Evolutionary conservation across 2,329 filamentous ascomycete genomes (phyloP).

Genomic region (Dothistroma septosporum): DNA sequence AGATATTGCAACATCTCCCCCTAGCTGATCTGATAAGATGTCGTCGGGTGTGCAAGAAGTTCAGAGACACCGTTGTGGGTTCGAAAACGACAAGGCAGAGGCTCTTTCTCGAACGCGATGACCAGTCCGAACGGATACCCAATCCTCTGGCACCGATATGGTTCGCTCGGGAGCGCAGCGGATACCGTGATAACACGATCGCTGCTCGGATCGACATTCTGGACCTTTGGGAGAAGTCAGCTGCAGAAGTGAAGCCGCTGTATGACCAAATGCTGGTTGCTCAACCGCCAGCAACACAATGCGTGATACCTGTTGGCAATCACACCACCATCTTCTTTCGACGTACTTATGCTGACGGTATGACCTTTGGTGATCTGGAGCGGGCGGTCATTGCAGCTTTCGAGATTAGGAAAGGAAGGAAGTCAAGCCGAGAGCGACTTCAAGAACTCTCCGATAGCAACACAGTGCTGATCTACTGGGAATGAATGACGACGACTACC

Average conservation of each 20-base stretch:
- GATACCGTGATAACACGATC: conserved; percentile 21
- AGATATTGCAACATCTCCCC: conserved; percentile 13
- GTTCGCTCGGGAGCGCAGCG: conserved; percentile 15
- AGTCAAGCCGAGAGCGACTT: conserved; percentile 14
- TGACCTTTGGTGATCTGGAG: conserved; percentile 22
- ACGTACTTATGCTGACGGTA: conserved; percentile 21
- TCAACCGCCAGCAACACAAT: conserved; percentile 20
- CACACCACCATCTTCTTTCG: conserved; percentile 18
- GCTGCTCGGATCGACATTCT: conserved; percentile 20
- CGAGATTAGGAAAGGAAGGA: conserved; percentile 18
- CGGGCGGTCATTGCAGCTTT: conserved; percentile 21
- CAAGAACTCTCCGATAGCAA: conserved; percentile 19
- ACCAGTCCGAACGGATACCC: conserved; percentile 7
- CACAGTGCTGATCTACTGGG: conserved; percentile 24
- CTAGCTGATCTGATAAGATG: conserved; percentile 16
- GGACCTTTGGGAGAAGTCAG: conserved; percentile 15
- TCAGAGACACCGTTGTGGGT: conserved; percentile 14
- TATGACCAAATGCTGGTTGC: conserved; percentile 20
- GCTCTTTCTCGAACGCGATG: conserved; percentile 19
- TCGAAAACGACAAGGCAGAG: conserved; percentile 14
- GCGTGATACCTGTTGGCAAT: conserved; percentile 18
- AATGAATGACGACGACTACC: conserved; percentile 2
- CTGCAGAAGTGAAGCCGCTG: conserved; percentile 11
- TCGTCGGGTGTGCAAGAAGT: conserved; percentile 17
- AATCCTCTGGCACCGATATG: conserved; percentile 19